phyloP scores from a whole-genome alignment of 2,329 filamentous ascomycete species.

The Colletotrichum siamense region DNA sequence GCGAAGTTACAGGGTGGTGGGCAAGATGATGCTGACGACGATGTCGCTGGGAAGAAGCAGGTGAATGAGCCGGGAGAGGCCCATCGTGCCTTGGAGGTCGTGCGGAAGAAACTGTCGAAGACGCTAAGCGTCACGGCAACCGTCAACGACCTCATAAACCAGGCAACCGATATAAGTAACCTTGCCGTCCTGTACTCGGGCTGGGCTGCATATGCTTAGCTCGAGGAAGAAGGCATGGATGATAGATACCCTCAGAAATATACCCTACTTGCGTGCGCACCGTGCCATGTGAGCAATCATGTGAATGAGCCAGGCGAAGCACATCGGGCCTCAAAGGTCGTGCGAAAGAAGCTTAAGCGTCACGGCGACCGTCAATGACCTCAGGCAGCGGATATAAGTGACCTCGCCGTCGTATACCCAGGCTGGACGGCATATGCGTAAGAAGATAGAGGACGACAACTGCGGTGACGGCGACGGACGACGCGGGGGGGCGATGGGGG shows the following conservation, averaged over 20 bases:
- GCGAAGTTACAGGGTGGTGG: conserved; percentile 70
- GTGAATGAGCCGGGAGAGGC: conserved; percentile 75
- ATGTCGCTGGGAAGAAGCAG: conserved; percentile 43
- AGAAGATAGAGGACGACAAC: not conserved
- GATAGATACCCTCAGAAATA: no score
- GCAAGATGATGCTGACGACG: conserved; percentile 46
- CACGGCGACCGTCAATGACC: conserved; percentile 91
- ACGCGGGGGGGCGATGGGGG: not conserved
- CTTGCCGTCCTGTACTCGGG: conserved; percentile 85
- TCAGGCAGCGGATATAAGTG: conserved; percentile 92
- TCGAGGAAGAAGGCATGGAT: no score
- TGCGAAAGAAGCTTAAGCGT: conserved; percentile 98
- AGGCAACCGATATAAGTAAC: conserved; percentile 92
- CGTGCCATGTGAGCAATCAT: not conserved
- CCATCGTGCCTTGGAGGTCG: conserved; percentile 87
- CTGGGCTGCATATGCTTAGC: conserved; percentile 15
- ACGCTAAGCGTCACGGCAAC: conserved; percentile 92
- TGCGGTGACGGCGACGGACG: not conserved
- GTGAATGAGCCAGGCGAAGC: conserved; percentile 75
- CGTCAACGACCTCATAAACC: conserved; percentile 96
- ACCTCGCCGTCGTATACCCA: conserved; percentile 88
- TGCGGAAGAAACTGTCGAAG: conserved; percentile 95
- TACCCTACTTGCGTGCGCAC: no score
- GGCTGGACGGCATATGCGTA: conserved; percentile 31
- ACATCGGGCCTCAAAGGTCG: conserved; percentile 87